phyloP scores from a whole-genome alignment of 345 rosid species.

The Hibiscus mutabilis region DNA sequence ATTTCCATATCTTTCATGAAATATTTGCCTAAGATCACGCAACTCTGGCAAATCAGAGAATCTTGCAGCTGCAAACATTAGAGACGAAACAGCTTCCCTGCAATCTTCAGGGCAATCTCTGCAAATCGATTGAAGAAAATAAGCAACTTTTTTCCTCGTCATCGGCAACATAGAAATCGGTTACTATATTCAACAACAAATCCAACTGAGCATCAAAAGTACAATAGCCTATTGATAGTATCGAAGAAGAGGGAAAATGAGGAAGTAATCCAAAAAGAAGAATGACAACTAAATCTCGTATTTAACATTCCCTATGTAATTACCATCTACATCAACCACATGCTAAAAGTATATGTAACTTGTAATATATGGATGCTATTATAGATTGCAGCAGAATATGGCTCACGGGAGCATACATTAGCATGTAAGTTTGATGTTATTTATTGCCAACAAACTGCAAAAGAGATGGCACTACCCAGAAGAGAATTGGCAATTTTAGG shows the following conservation, averaged over 20 bases:
- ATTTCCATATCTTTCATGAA: slow-evolving; percentile 74
- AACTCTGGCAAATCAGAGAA: slow-evolving; percentile 88
- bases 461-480: not conserved
- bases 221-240: not conserved
- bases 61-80: slow-evolving; percentile 94
- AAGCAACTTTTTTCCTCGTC: not conserved
- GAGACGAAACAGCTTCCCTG: slow-evolving; percentile 69
- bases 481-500: not conserved
- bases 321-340: not conserved
- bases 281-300: not conserved
- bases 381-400: not conserved
- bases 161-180: not conserved
- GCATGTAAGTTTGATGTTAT: not conserved
- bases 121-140: slow-evolving; percentile 15
- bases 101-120: slow-evolving; percentile 89
- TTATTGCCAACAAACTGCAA: not conserved
- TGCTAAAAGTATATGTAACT: not conserved
- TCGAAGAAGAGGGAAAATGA: not conserved
- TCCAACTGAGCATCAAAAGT: no score
- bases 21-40: slow-evolving; percentile 76
- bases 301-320: not conserved
- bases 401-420: not conserved
- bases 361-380: not conserved
- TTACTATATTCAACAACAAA: no score
- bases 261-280: not conserved